Evolutionary conservation across 2,329 filamentous ascomycete genomes (phyloP), one percentile per base, ranked within the genome.

Genomic region (Aspergillus neotritici): DNA sequence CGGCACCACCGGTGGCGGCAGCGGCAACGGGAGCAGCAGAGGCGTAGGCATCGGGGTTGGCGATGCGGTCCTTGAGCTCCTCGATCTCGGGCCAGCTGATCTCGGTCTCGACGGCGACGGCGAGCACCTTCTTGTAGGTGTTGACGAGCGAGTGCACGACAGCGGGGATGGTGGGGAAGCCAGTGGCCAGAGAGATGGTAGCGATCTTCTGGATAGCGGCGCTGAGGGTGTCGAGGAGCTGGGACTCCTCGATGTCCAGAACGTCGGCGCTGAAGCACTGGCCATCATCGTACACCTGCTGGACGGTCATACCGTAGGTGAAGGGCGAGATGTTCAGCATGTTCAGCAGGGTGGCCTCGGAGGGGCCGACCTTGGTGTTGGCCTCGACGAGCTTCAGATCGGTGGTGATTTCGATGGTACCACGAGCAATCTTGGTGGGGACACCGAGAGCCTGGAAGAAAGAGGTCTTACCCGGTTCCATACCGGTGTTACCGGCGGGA

Each of bases 391-490:
- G 87, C 87, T 96, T 97, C 65, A 98, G 80, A 70, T 98, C 93
- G 65, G 84, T 79, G 55, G 90, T 96, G 70, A 98, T 98, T 87
- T 98, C 93, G 77, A 98, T 98, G 77, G 93, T 98, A 94, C 93
- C 94, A 94, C 93, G 93, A 71, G 93, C 93, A 78, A 98, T 98
- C 89, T 98, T 98, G 83, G 93, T 98, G 70, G 93, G 93, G 71
- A 98, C 89, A 88, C 91, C 91, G 76, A 98, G 93, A 67, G 93
- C 93, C 85, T 98, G 93, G 90, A 98, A 98, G 89, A 98, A 98
- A 71, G 93, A 97, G 68, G 93, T 98, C 87, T 98, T 98, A 75
- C 94, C 94, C 71, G 93, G 94, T 76, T 98, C 93, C 93, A 98
- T 98, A 78, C 93, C 93, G 67, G 93, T 98, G 86, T 98, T 98